phyloP scores from a whole-genome alignment of 768 basidiomycete genomes.

The Hebeloma cylindrosporum region DNA sequence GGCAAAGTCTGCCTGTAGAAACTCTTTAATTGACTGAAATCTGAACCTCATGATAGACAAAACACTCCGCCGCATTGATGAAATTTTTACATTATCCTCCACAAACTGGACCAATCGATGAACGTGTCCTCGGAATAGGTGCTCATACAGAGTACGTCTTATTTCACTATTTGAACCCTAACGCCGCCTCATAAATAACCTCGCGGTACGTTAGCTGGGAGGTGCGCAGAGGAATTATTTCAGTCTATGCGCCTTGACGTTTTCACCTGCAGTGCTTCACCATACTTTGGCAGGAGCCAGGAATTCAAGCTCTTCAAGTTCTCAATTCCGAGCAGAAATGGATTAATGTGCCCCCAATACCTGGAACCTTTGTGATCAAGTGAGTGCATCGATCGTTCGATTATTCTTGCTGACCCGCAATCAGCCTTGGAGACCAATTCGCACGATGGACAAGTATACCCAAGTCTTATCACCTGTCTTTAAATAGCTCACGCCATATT shows the following conservation, averaged over 20 bases:
- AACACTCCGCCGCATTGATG: slow-evolving; percentile 80
- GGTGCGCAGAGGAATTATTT: slow-evolving; percentile 22
- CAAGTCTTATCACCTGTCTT: neutral
- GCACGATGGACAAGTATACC: slow-evolving; percentile 83
- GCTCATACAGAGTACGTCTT: slow-evolving; percentile 71
- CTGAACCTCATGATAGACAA: slow-evolving; percentile 46
- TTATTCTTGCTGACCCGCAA: neutral
- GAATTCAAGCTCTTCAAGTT: slow-evolving; percentile 76
- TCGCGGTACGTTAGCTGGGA: slow-evolving; percentile 38
- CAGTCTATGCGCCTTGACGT: neutral
- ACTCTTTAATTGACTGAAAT: neutral
- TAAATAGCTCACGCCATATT: neutral
- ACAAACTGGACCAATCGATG: slow-evolving; percentile 58
- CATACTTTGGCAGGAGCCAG: slow-evolving; percentile 79
- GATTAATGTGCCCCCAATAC: slow-evolving; percentile 79
- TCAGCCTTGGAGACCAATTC: slow-evolving; percentile 82
- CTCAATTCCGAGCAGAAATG: slow-evolving; percentile 74
- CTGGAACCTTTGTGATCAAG: slow-evolving; percentile 89
- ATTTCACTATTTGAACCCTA: neutral
- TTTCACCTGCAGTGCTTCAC: slow-evolving; percentile 66
- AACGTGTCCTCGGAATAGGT: slow-evolving; percentile 78
- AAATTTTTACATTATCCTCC: slow-evolving; percentile 79
- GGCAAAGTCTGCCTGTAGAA: slow-evolving; percentile 5
- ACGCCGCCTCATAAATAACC: no score
- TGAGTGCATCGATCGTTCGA: slow-evolving; percentile 28